Base-by-base conservation (phyloP, 352 stramenopile species). In the Peronosclerospora sorghi region DNA sequence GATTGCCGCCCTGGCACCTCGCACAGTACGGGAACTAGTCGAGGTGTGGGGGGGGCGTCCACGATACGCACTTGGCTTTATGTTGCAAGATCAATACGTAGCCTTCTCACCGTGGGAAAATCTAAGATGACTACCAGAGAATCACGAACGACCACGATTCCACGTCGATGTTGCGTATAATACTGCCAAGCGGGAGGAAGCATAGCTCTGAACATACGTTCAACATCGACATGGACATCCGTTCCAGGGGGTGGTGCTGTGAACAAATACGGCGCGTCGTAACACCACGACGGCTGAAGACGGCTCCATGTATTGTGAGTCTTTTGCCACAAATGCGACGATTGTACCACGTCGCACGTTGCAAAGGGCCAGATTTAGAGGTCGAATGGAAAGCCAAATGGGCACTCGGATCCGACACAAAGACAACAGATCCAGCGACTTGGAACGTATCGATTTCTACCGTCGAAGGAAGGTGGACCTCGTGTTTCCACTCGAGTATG, bases 161-260 rank as follows among this genome's bases (percentile, higher is more conserved):
- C 48, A 38, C 45, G 6, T 26, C 21, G 21, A 26, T 26, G 21
- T 6, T 26, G 21, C 6, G 21, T 26, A 30, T 24, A 34, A 14
- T 53, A 57, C 0, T 24, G 30, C 17, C 53, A 41, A 0, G 20
- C 21, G 5, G 9, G 32, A 3, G 32, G 21, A 10, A 64, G 41
- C 8, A 23, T 41, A 35, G 41, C 26, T 17, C 7, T 15, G 18
- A 67, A 67, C 7, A 60, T 38, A n/a, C 41, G 48, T 26, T 67
- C 58, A 1, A 67, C 27, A 21, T 67, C 58, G 23, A 63, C 42
- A 21, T 67, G 58, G n/a, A 67, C 40, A 48, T 60, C 54, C 15
- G 41, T 56, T 5, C 58, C 58, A n/a, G 34, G 12, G 9, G 48
- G 18, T 26, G 56, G 56, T 6, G 48, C 20, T 28, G 39, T 61